These are phyloP conservation scores for Apiospora arundinis DNA, from an alignment of 2,329 filamentous ascomycete genomes.

Conservation along the genomic window DNA sequence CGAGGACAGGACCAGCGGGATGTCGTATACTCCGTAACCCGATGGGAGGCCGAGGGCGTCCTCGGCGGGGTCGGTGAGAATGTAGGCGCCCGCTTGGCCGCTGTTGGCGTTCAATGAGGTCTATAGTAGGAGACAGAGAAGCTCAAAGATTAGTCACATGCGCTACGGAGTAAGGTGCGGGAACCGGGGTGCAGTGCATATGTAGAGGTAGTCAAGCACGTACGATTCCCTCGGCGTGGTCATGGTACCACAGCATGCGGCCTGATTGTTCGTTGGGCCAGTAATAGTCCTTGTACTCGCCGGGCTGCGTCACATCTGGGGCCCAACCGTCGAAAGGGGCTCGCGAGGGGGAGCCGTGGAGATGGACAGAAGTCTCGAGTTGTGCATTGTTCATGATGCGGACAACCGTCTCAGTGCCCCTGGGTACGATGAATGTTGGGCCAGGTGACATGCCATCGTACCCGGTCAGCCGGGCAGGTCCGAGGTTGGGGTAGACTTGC, in stretches of 20 bases:
- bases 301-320: constrained; percentile 55
- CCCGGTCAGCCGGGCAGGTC: constrained; percentile 44
- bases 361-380: constrained; percentile 54
- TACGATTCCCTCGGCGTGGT: constrained; percentile 46
- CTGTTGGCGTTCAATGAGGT: constrained; percentile 63
- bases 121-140: constrained; percentile 23
- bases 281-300: constrained; percentile 64
- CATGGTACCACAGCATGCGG: constrained; percentile 65
- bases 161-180: not conserved
- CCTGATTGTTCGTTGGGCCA: constrained; percentile 62
- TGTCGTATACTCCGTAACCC: constrained; percentile 57
- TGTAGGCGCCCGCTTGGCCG: constrained; percentile 63
- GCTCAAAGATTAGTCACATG: not conserved
- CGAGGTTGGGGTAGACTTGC: constrained; percentile 45
- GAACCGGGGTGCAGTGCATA: not conserved
- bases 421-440: constrained; percentile 56
- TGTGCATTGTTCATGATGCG: constrained; percentile 58
- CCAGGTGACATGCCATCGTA: constrained; percentile 63
- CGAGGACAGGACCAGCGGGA: constrained; percentile 55
- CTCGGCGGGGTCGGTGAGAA: constrained; percentile 57
- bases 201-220: constrained; percentile 6
- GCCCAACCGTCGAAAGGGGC: constrained; percentile 61
- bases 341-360: constrained; percentile 59
- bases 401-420: constrained; percentile 58
- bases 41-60: constrained; percentile 54